phyloP scores from a whole-genome alignment of 495 filamentous ascomycete genomes.

The Copromyces sp. region DNA sequence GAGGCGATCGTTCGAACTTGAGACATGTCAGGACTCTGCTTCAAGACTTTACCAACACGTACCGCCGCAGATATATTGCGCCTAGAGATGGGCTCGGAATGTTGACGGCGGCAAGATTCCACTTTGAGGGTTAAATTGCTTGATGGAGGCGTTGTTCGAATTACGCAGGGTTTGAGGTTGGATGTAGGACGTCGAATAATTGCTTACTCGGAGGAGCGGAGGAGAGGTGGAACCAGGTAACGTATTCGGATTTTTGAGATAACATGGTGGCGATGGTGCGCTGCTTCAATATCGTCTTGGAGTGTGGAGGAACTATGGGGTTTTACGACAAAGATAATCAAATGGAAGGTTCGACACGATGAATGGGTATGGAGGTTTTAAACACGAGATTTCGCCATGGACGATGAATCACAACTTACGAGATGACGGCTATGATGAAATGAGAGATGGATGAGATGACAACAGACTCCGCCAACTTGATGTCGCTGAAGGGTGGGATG shows the following conservation, averaged over 20 bases:
- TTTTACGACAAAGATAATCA: not conserved
- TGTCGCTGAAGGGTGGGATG: not conserved
- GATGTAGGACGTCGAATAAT: not conserved
- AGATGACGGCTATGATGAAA: not conserved
- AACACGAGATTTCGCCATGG: not conserved
- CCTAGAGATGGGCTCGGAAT: constrained; percentile 83
- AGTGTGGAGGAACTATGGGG: not conserved
- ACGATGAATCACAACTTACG: not conserved
- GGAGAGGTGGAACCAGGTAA: not conserved
- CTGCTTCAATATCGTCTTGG: not conserved
- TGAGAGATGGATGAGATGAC: not conserved
- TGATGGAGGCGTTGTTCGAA: not conserved
- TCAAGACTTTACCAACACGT: constrained; percentile 94
- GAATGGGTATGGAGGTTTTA: not conserved
- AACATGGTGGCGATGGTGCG: not conserved
- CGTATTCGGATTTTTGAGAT: not conserved
- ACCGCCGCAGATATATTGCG: constrained; percentile 85
- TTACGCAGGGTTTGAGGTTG: not conserved
- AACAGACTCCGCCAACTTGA: not conserved
- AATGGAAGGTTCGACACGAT: not conserved
- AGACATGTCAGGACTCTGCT: constrained; percentile 74
- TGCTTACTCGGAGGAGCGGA: not conserved
- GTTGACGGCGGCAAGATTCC: constrained; percentile 75
- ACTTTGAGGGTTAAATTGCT: constrained; percentile 51
- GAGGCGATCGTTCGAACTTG: constrained; percentile 48